A percentile compares a stretch with the other conserved stretches of the same genome.
These are phyloP conservation scores for Magnusiomyces tetraspermus DNA, from an alignment of 1,139 yeast species.

Conservation along the genomic window DNA sequence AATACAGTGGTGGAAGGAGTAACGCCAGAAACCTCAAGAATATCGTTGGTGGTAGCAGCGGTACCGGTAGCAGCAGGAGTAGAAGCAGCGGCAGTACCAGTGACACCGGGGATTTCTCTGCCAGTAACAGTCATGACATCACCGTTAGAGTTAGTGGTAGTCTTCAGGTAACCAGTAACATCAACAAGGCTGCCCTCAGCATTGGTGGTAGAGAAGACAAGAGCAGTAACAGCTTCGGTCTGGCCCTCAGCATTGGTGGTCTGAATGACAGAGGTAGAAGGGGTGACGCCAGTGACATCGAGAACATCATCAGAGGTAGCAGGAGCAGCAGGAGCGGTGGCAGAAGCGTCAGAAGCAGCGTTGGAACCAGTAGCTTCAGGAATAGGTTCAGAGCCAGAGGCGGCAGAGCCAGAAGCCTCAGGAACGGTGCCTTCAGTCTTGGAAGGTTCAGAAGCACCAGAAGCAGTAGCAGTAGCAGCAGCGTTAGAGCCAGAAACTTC, in stretches of 20 bases:
- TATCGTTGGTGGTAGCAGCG: not conserved
- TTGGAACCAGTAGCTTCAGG: not conserved
- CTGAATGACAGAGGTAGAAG: not conserved
- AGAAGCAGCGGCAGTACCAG: not conserved
- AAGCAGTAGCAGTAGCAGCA: not conserved
- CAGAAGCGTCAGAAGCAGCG: not conserved
- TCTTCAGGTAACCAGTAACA: not conserved
- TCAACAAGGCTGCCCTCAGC: not conserved
- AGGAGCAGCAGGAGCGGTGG: not conserved
- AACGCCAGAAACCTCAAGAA: slow-evolving; percentile 1
- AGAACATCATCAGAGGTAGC: not conserved
- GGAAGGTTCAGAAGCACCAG: not conserved
- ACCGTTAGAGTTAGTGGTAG: not conserved
- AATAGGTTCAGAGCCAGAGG: not conserved
- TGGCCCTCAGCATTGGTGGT: slow-evolving; percentile 1
- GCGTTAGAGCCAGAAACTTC: slow-evolving; percentile 1
- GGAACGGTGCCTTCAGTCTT: not conserved
- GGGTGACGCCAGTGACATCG: slow-evolving; percentile 1
- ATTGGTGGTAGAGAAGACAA: not conserved
- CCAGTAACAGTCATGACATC: not conserved
- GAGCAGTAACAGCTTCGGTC: not conserved
- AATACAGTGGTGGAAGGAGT: too few relatives aligned
- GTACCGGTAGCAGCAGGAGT: too few relatives aligned
- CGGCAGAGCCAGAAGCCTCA: not conserved
- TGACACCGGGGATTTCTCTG: not conserved